Evolutionary conservation across 2,329 filamentous ascomycete species (phyloP).

Genomic region (Didymella pomorum): DNA sequence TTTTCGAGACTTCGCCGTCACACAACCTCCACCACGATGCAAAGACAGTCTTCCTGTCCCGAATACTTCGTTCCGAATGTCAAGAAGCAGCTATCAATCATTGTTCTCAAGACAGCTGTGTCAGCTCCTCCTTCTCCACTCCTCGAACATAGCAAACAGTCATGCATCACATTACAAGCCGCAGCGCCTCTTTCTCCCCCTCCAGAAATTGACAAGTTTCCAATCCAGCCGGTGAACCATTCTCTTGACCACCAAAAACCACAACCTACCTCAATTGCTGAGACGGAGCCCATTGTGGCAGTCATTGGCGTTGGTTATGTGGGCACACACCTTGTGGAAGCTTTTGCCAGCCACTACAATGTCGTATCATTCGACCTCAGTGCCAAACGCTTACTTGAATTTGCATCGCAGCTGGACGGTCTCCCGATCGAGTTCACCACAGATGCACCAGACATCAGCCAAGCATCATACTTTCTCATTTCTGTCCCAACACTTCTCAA

Average conservation of each 20-base stretch:
- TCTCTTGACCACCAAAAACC: not conserved
- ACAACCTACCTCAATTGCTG: not conserved
- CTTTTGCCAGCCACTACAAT: constrained; percentile 53
- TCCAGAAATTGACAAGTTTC: not conserved
- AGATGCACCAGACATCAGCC: constrained; percentile 49
- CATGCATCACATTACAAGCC: not conserved
- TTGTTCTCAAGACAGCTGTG: not conserved
- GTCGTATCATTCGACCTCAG: constrained; percentile 52
- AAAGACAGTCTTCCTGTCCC: not conserved
- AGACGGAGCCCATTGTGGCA: constrained; percentile 45
- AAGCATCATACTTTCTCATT: constrained; percentile 62
- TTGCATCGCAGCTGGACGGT: not conserved
- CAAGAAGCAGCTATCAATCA: not conserved
- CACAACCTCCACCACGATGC: not conserved
- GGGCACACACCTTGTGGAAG: constrained; percentile 58
- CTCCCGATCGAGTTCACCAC: constrained; percentile 5
- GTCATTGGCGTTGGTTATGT: constrained; percentile 64
- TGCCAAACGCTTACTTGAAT: not conserved
- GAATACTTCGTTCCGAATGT: not conserved
- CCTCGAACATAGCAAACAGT: not conserved
- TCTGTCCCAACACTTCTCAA: constrained; percentile 62
- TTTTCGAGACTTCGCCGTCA: not conserved
- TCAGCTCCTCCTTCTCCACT: not conserved
- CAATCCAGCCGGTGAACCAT: not conserved
- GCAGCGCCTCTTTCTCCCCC: not conserved